phyloP scores from a whole-genome alignment of 2,329 filamentous ascomycete species.

The Sporothrix euskadiensis region DNA sequence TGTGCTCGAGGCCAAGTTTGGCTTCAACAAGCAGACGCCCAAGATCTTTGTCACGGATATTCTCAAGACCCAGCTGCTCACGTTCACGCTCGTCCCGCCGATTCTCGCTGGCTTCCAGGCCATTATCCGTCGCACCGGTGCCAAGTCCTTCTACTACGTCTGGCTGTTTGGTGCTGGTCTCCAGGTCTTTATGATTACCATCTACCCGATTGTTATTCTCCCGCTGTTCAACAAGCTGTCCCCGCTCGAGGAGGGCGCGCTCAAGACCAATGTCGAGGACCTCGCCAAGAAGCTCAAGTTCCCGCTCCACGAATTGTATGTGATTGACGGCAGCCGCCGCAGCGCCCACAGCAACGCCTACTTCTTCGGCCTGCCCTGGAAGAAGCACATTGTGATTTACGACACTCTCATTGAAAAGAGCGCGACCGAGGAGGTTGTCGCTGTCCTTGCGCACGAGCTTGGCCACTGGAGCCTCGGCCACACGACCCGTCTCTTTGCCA shows the following conservation, averaged over 20 bases:
- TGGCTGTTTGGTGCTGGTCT: constrained; percentile 90
- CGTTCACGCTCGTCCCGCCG: constrained; percentile 76
- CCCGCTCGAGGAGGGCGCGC: constrained; percentile 78
- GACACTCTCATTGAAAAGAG: constrained; percentile 97
- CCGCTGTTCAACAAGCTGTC: constrained; percentile 98
- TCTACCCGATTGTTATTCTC: constrained; percentile 91
- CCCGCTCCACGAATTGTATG: constrained; percentile 87
- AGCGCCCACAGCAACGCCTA: constrained; percentile 86
- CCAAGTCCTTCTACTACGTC: constrained; percentile 95
- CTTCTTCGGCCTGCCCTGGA: constrained; percentile 97
- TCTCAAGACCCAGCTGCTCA: constrained; percentile 84
- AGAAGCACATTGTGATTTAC: constrained; percentile 99
- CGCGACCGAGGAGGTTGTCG: constrained; percentile 86
- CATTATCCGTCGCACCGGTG: constrained; percentile 92
- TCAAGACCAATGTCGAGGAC: constrained; percentile 85
- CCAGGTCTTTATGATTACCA: constrained; percentile 91
- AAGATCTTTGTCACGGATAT: constrained; percentile 86
- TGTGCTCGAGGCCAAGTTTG: constrained; percentile 92
- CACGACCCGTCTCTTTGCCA: constrained; percentile 86
- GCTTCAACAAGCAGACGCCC: constrained; percentile 97
- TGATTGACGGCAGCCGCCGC: constrained; percentile 90
- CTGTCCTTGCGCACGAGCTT: constrained; percentile 91
- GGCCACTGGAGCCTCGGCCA: constrained; percentile 97
- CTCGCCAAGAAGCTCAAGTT: constrained; percentile 84
- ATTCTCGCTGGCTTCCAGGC: constrained; percentile 89